Percentiles rank a stretch among this genome's conserved stretches.
phyloP scores from a whole-genome alignment of 495 filamentous ascomycete species.

The Daldinia concentrica region DNA sequence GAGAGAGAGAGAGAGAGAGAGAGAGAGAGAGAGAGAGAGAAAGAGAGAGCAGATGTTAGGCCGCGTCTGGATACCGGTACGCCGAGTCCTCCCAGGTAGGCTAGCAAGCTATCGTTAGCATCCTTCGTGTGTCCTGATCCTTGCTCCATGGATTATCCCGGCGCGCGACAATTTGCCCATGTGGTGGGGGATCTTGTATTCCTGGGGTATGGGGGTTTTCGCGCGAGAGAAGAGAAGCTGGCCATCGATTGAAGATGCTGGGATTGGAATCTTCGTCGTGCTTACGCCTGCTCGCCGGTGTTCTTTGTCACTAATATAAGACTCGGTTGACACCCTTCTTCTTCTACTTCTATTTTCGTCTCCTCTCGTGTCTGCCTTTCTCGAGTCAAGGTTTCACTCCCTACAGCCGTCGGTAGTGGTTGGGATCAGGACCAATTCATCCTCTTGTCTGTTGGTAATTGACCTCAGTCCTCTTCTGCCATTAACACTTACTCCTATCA shows the following conservation, averaged over 20 bases:
- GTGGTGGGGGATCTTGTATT: slow-evolving; percentile 22
- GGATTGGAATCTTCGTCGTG: slow-evolving; percentile 34
- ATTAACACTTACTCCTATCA: slow-evolving; percentile 3
- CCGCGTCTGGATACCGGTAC: slow-evolving; percentile 31
- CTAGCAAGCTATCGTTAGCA: slow-evolving; percentile 17
- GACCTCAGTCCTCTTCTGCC: background rate
- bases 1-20: too few species aligned
- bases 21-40: too few species aligned
- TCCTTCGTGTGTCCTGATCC: slow-evolving; percentile 37
- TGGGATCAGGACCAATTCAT: background rate
- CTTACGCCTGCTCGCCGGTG: slow-evolving; percentile 30
- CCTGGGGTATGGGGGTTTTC: slow-evolving; percentile 36
- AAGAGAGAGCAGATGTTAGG: slow-evolving; percentile 15
- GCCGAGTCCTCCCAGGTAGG: slow-evolving; percentile 16
- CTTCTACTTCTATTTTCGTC: slow-evolving; percentile 15
- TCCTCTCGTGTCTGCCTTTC: slow-evolving; percentile 16
- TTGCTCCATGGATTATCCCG: slow-evolving; percentile 31
- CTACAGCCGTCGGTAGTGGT: slow-evolving; percentile 6
- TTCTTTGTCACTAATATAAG: slow-evolving; percentile 34
- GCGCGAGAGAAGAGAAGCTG: slow-evolving; percentile 6
- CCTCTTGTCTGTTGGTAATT: slow-evolving; percentile 19
- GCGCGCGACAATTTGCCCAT: slow-evolving; percentile 24
- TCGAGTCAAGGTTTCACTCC: slow-evolving; percentile 25
- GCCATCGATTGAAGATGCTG: slow-evolving; percentile 15
- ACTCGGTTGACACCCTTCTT: slow-evolving; percentile 19